Evolutionary conservation across 2,329 filamentous ascomycete genomes (phyloP).

Genomic region (Fusarium robinianum): DNA sequence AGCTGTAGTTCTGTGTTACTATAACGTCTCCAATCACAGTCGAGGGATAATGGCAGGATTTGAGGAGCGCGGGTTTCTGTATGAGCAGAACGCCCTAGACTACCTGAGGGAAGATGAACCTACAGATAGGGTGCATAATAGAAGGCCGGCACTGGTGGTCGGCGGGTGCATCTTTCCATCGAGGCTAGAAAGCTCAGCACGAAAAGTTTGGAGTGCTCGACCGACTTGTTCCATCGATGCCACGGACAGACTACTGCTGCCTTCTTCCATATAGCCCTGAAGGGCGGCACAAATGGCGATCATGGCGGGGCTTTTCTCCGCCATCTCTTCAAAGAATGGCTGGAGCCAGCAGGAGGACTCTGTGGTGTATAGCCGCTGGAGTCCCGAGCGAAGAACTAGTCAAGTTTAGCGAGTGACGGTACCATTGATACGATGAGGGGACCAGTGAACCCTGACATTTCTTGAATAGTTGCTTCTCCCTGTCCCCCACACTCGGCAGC

Average conservation of each 20-base stretch:
- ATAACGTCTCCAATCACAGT: too few relatives aligned
- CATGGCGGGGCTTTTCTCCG: conserved; percentile 29
- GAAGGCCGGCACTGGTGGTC: conserved; percentile 28
- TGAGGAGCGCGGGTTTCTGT: too few relatives aligned
- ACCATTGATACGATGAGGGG: neutral
- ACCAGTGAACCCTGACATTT: conserved; percentile 21
- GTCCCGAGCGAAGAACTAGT: conserved; percentile 27
- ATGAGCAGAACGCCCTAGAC: too few relatives aligned
- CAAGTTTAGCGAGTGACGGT: conserved; percentile 5
- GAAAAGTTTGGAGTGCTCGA: conserved; percentile 29
- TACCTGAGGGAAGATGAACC: too few relatives aligned
- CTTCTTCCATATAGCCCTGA: conserved; percentile 32
- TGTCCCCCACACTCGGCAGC: conserved; percentile 1
- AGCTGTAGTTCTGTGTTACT: conserved; percentile 14
- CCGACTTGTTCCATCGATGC: conserved; percentile 32
- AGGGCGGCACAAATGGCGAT: conserved; percentile 28
- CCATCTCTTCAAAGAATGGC: conserved; percentile 32
- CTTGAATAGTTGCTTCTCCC: conserved; percentile 24
- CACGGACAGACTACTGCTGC: conserved; percentile 19
- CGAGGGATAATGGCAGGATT: too few relatives aligned
- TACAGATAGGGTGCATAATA: conserved; percentile 32
- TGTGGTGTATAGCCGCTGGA: conserved; percentile 29
- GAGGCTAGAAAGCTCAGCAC: conserved; percentile 22
- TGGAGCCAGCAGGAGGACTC: conserved; percentile 31
- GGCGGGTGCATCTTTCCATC: conserved; percentile 26